Conservation (phyloP, 192 early-diverging fungal genomes). For the Diversispora epigaea region DNA sequence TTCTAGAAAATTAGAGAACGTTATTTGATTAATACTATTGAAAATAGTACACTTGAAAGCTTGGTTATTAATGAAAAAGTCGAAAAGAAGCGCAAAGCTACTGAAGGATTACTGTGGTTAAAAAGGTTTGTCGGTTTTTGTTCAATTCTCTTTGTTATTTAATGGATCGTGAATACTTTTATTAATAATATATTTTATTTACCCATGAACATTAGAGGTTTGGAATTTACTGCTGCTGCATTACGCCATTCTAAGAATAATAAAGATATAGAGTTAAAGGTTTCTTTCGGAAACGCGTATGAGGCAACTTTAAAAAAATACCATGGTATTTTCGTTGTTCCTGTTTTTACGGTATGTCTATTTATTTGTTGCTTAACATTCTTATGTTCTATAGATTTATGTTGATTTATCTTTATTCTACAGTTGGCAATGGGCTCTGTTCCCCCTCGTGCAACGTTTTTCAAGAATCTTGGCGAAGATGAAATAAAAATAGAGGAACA, state of each 20-base stretch:
- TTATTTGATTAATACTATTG: slow-evolving; percentile 62
- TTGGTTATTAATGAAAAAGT: slow-evolving; percentile 70
- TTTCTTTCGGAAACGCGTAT: slow-evolving; percentile 75
- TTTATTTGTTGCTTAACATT: no score
- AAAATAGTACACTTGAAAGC: slow-evolving; percentile 78
- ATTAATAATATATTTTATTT: neutral
- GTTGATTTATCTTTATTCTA: slow-evolving; percentile 1
- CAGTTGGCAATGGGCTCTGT: slow-evolving; percentile 88
- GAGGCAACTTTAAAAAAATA: slow-evolving; percentile 64
- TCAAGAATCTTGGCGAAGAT: slow-evolving; percentile 73
- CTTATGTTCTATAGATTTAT: no score
- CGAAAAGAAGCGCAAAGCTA: slow-evolving; percentile 83
- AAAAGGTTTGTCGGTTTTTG: slow-evolving; percentile 33
- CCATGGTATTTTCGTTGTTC: slow-evolving; percentile 69
- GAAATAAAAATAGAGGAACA: slow-evolving; percentile 55
- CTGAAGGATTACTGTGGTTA: slow-evolving; percentile 93
- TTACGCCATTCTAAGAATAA: slow-evolving; percentile 60
- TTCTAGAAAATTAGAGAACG: slow-evolving; percentile 78
- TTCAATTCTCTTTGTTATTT: neutral
- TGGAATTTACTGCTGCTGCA: slow-evolving; percentile 75
- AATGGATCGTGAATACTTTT: no score
- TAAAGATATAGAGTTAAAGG: slow-evolving; percentile 59
- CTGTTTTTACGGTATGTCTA: slow-evolving; percentile 66
- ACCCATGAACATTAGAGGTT: slow-evolving; percentile 50
- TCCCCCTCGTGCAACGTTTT: slow-evolving; percentile 87